These are phyloP conservation scores for Lasiodiplodia hormozganensis DNA, from an alignment of 2,329 filamentous ascomycete genomes.

Conservation along the genomic window DNA sequence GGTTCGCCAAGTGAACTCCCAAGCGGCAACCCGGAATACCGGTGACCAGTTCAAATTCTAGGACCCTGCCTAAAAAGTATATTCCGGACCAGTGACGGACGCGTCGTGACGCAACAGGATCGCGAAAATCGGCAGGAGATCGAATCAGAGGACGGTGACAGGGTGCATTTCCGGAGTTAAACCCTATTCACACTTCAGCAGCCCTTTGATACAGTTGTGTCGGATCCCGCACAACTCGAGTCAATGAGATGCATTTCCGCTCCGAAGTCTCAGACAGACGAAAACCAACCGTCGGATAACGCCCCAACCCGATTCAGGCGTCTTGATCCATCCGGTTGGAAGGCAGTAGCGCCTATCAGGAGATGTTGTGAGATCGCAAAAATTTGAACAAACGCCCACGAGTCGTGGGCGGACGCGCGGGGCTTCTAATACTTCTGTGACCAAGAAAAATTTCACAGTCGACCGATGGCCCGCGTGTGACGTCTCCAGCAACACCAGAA, in stretches of 20 bases:
- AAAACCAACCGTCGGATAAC: slow-evolving; percentile 17
- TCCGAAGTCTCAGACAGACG: slow-evolving; percentile 8
- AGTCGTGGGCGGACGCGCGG: slow-evolving; percentile 9
- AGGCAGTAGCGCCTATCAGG: slow-evolving; percentile 19
- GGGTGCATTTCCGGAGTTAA: slow-evolving; percentile 21
- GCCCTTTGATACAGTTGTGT: slow-evolving; percentile 8
- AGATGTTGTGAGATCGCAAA: slow-evolving; percentile 4
- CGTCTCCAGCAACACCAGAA: background rate
- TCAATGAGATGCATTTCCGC: slow-evolving; percentile 15
- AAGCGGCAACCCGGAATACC: slow-evolving; percentile 19
- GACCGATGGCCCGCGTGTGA: slow-evolving; percentile 12
- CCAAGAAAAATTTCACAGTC: background rate
- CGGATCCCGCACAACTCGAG: slow-evolving; percentile 13
- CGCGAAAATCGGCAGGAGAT: background rate
- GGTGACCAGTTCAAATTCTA: background rate
- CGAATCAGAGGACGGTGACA: background rate
- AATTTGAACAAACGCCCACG: background rate
- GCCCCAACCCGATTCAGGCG: slow-evolving; percentile 6
- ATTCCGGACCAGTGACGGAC: background rate
- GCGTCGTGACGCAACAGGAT: background rate
- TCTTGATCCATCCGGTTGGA: background rate
- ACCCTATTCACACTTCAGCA: slow-evolving; percentile 26
- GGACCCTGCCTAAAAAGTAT: slow-evolving; percentile 14
- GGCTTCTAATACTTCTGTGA: slow-evolving; percentile 1
- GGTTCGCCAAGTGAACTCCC: slow-evolving; percentile 5